phyloP scores from a whole-genome alignment of 164 flowering plant genomes.

The Vitis rotundifolia region DNA sequence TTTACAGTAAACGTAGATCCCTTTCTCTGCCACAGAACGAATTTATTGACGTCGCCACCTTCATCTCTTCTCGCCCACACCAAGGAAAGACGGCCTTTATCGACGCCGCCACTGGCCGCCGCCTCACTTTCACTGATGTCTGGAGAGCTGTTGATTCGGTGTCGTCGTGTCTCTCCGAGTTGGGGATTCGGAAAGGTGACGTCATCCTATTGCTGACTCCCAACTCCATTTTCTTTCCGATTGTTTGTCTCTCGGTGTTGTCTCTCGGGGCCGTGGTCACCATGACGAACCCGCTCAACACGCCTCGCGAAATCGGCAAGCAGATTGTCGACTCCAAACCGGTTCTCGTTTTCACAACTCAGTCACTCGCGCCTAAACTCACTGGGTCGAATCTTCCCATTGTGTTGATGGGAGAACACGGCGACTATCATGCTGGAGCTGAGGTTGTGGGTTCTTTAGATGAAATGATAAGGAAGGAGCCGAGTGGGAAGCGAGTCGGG shows the following conservation, averaged over 20 bases:
- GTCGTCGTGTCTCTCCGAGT: slow-evolving; percentile 49
- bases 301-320: slow-evolving; percentile 61
- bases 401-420: slow-evolving; percentile 39
- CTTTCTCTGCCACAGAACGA: slow-evolving; percentile 51
- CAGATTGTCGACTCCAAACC: slow-evolving; percentile 81
- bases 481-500: slow-evolving; percentile 36
- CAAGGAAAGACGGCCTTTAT: slow-evolving; percentile 67
- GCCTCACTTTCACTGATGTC: slow-evolving; percentile 60
- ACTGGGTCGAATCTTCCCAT: slow-evolving; percentile 48
- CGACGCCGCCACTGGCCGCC: slow-evolving; percentile 77
- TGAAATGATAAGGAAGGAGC: slow-evolving; percentile 44
- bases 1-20: slow-evolving; percentile 83
- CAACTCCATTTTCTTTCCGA: slow-evolving; percentile 83
- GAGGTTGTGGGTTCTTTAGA: slow-evolving; percentile 33
- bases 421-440: neutral
- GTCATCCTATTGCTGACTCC: slow-evolving; percentile 87
- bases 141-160: slow-evolving; percentile 72
- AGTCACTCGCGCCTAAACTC: slow-evolving; percentile 57
- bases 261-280: slow-evolving; percentile 88
- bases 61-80: slow-evolving; percentile 79
- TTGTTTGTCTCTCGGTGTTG: slow-evolving; percentile 74
- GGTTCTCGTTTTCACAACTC: slow-evolving; percentile 67
- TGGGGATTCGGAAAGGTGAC: slow-evolving; percentile 74
- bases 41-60: slow-evolving; percentile 67
- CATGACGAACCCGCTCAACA: slow-evolving; percentile 92